These are phyloP conservation scores for Mycena kentingensis DNA, from an alignment of 768 basidiomycete species.

Conservation along the genomic window DNA sequence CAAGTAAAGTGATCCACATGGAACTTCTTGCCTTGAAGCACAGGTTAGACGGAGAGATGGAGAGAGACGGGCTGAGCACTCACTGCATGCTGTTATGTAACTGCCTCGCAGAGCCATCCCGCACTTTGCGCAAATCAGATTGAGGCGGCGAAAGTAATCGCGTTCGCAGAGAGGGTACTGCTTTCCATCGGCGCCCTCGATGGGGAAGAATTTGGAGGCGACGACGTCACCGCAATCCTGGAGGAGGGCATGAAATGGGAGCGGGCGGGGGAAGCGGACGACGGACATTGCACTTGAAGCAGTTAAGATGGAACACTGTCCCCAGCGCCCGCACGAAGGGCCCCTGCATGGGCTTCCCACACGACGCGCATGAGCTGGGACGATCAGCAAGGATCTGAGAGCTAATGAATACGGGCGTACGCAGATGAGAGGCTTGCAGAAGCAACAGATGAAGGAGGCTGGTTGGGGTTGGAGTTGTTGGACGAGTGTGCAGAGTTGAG, in stretches of 20 bases:
- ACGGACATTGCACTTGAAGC: conserved; percentile 96
- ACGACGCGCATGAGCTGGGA: conserved; percentile 71
- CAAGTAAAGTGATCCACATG: conserved; percentile 99
- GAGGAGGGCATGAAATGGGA: conserved; percentile 12
- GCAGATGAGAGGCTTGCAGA: conserved; percentile 56
- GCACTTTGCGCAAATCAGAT: conserved; percentile 96
- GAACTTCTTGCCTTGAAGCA: conserved; percentile 84
- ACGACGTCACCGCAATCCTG: conserved; percentile 97
- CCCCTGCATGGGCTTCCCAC: conserved; percentile 84
- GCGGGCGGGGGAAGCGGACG: conserved; percentile 11
- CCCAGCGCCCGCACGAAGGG: conserved; percentile 95
- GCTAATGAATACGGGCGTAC: conserved; percentile 13
- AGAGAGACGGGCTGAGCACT: conserved; percentile 14
- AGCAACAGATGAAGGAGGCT: conserved; percentile 52
- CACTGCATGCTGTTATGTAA: conserved; percentile 99
- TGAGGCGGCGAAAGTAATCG: conserved; percentile 95
- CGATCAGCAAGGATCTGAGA: conserved; percentile 27
- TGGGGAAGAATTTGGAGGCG: conserved; percentile 98
- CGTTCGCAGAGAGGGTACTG: conserved; percentile 97
- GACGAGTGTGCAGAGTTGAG: conserved; percentile 60
- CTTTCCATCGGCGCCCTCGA: conserved; percentile 86
- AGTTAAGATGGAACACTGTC: conserved; percentile 93
- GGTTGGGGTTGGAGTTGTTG: conserved; percentile 44
- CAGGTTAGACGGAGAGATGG: conserved; percentile 7
- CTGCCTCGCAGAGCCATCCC: conserved; percentile 91